Conservation (phyloP, 495 filamentous ascomycete genomes). For the Ascobolus immersus region DNA sequence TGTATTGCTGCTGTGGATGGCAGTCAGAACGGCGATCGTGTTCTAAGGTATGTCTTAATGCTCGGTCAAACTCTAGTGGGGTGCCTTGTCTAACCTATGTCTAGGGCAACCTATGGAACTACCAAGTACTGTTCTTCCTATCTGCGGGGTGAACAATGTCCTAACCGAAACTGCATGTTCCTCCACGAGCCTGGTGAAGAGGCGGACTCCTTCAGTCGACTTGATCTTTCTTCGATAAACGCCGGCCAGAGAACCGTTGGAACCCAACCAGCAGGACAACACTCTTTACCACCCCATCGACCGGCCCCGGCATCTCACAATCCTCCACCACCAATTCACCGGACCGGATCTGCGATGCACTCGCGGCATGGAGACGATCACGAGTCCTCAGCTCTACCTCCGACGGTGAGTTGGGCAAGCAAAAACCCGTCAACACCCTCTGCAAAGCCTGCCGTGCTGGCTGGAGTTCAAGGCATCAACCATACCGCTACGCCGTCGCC, state of each 20-base stretch:
- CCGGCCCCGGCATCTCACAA: conserved; percentile 22
- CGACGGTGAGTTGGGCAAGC: conserved; percentile 78
- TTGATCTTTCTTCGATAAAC: conserved; percentile 92
- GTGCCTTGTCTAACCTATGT: conserved; percentile 15
- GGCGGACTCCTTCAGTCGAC: conserved; percentile 82
- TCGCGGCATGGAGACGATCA: conserved; percentile 18
- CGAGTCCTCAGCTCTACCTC: conserved; percentile 64
- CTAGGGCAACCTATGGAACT: conserved; percentile 77
- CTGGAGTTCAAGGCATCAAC: conserved; percentile 1
- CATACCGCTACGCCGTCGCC: conserved; percentile 1
- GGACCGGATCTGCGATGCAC: background rate
- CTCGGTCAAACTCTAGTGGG: background rate
- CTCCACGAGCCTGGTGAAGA: conserved; percentile 91
- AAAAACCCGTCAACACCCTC: conserved; percentile 37
- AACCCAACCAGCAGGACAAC: conserved; percentile 19
- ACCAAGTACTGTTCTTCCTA: conserved; percentile 99
- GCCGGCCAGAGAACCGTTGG: conserved; percentile 44
- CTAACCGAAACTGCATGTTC: conserved; percentile 90
- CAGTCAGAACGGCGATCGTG: conserved; percentile 66
- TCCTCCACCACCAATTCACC: conserved; percentile 13
- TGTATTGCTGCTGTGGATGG: conserved; percentile 87
- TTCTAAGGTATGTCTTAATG: conserved; percentile 30
- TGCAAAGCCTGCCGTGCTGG: conserved; percentile 12
- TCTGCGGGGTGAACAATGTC: conserved; percentile 73
- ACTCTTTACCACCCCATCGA: conserved; percentile 21